Evolutionary conservation across 2,329 filamentous ascomycete genomes (phyloP).

Genomic region (Incumbomyces delicatus): DNA sequence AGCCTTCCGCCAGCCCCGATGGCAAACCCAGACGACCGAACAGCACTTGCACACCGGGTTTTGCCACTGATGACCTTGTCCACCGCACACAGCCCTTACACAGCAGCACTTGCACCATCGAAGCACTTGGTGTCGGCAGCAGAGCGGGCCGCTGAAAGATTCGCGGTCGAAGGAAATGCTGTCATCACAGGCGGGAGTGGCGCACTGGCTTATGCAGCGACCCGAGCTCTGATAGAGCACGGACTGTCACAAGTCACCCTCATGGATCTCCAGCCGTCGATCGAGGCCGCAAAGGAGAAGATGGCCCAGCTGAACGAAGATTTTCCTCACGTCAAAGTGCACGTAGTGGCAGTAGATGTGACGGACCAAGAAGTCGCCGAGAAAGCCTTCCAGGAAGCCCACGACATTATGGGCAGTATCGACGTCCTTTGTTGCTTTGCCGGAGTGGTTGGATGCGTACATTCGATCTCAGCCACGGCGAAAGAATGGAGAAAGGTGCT

Average conservation of each 20-base stretch:
- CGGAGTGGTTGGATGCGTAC: slow-evolving; percentile 55
- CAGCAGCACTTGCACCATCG: slow-evolving; percentile 22
- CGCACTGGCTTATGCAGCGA: slow-evolving; percentile 49
- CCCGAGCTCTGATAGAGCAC: slow-evolving; percentile 58
- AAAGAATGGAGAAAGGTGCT: slow-evolving; percentile 54
- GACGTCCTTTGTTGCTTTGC: slow-evolving; percentile 54
- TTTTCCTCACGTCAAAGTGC: slow-evolving; percentile 47
- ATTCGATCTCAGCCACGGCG: slow-evolving; percentile 50
- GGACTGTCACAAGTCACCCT: slow-evolving; percentile 50
- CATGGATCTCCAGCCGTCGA: slow-evolving; percentile 47
- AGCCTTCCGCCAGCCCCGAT: not conserved
- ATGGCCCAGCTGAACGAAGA: slow-evolving; percentile 40
- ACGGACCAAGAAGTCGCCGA: slow-evolving; percentile 40
- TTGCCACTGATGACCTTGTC: slow-evolving; percentile 21
- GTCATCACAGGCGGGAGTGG: slow-evolving; percentile 57
- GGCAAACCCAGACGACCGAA: slow-evolving; percentile 14
- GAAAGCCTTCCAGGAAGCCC: slow-evolving; percentile 32
- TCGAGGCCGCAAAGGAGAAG: slow-evolving; percentile 26
- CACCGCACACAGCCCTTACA: slow-evolving; percentile 18
- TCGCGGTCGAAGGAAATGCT: slow-evolving; percentile 25
- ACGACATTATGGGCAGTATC: slow-evolving; percentile 20
- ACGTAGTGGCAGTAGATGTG: slow-evolving; percentile 48
- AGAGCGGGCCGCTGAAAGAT: slow-evolving; percentile 24
- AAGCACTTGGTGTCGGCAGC: slow-evolving; percentile 15
- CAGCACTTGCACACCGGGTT: slow-evolving; percentile 16